Evolutionary conservation across 2,329 filamentous ascomycete genomes (phyloP).

Genomic region (Fusarium luffae): DNA sequence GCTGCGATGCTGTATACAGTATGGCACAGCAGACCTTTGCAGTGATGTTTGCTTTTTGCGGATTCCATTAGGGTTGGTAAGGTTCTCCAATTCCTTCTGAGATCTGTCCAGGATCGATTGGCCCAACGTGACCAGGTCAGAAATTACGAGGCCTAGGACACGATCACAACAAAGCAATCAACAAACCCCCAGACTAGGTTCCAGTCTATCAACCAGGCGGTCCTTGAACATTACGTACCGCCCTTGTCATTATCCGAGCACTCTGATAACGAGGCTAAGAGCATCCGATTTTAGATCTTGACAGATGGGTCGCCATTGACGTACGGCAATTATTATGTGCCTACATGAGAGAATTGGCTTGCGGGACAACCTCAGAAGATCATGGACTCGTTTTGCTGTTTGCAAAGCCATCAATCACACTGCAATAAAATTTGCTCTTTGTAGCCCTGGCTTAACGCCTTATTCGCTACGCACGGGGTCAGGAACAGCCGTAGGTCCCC

Average conservation of each 20-base stretch:
- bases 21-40: slow-evolving; percentile 9
- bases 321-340: neutral
- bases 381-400: slow-evolving; percentile 6
- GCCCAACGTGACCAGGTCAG: slow-evolving; percentile 17
- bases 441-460: slow-evolving; percentile 6
- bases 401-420: neutral
- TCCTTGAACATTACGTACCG: slow-evolving; percentile 37
- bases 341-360: neutral
- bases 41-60: slow-evolving; percentile 15
- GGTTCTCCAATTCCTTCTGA: slow-evolving; percentile 24
- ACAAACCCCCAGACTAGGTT: slow-evolving; percentile 12
- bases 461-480: slow-evolving; percentile 30
- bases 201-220: slow-evolving; percentile 13
- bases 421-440: neutral
- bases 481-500: slow-evolving; percentile 31
- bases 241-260: slow-evolving; percentile 20
- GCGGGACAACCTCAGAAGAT: neutral
- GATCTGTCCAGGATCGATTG: slow-evolving; percentile 38
- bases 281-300: slow-evolving; percentile 25
- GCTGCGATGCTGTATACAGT: slow-evolving; percentile 21
- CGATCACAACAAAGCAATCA: slow-evolving; percentile 27
- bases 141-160: slow-evolving; percentile 37
- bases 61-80: slow-evolving; percentile 10
- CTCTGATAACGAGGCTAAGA: slow-evolving; percentile 8
- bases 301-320: slow-evolving; percentile 20